Conservation (phyloP, 2,329 filamentous ascomycete genomes). For the Alternaria rosae region DNA sequence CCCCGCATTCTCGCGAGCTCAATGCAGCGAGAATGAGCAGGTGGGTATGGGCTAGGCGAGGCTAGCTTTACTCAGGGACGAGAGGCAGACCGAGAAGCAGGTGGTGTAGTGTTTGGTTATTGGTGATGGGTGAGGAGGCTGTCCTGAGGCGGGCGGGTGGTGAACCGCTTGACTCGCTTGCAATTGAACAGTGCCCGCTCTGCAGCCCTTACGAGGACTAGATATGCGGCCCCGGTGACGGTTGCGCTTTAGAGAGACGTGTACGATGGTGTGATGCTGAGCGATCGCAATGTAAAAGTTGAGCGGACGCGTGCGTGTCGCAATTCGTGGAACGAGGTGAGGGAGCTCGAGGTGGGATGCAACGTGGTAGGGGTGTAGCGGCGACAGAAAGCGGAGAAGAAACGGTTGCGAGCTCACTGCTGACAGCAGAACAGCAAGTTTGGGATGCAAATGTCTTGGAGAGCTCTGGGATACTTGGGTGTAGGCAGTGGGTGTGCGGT, state of each 20-base stretch:
- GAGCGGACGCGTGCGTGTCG: slow-evolving; percentile 8
- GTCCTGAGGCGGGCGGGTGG: slow-evolving; percentile 26
- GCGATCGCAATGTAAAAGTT: neutral
- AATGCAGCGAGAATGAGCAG: slow-evolving; percentile 14
- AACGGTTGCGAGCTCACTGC: slow-evolving; percentile 18
- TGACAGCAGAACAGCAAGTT: slow-evolving; percentile 14
- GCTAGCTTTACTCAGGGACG: slow-evolving; percentile 7
- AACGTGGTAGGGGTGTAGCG: slow-evolving; percentile 35
- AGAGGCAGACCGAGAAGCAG: slow-evolving; percentile 3
- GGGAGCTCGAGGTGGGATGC: slow-evolving; percentile 32
- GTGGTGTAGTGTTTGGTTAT: slow-evolving; percentile 10
- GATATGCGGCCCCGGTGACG: slow-evolving; percentile 21
- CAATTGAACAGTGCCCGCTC: slow-evolving; percentile 21
- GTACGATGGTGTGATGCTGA: neutral
- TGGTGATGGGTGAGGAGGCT: slow-evolving; percentile 18
- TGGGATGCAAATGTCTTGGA: slow-evolving; percentile 6
- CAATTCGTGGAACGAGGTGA: slow-evolving; percentile 13
- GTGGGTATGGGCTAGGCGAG: slow-evolving; percentile 25
- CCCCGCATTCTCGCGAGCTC: slow-evolving; percentile 38
- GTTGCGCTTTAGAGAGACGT: slow-evolving; percentile 6
- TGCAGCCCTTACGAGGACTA: slow-evolving; percentile 17
- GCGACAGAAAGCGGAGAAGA: slow-evolving; percentile 40
- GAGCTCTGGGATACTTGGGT: slow-evolving; percentile 5
- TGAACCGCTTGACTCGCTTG: slow-evolving; percentile 26
- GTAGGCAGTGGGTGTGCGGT: slow-evolving; percentile 15